Evolutionary conservation across 352 stramenopile genomes (phyloP), one percentile per base, ranked within the genome.

Genomic region (Pythium pyrilobum): DNA sequence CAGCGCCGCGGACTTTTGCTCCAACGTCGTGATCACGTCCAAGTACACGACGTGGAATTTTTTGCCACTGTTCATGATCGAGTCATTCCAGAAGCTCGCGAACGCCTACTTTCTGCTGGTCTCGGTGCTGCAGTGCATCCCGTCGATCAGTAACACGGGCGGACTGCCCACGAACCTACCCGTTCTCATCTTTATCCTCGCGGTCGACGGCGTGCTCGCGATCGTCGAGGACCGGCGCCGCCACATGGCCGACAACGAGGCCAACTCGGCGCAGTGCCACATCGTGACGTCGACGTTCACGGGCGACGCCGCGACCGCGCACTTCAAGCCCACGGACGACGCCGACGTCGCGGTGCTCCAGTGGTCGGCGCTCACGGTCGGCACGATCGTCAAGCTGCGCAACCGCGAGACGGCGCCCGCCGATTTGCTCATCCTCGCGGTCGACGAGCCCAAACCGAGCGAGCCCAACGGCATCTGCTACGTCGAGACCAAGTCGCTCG

Each of bases 51-150:
- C 65, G 16, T 93, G 74, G 66, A 95, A 82, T 59, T 97, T 97
- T 52, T 37, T 97, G 28, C 89, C 89, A 38, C 72, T 85, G 5
- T 96, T 97, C 39, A 73, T 97, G 43, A 64, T 89, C 59, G 87
- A 97, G 56, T 81, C 67, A 9, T 93, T 93, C 63, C 64, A 67
- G 18, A 91, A 87, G 52, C 67, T 97, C 41, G 91, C 91, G 39
- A 98, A 98, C 56, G 78, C 89, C 20, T 98, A 97, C 61, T 98
- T 98, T 50, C 59, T 98, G 9, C 66, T 97, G 16, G 85, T 97
- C 13, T 95, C 85, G 7, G 66, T 87, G 24, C 65, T 97, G 9
- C 82, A 96, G 59, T 81, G 62, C 20, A 81, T 96, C 53, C 71
- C 64, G 32, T 33, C 46, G 20, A 39, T n/a, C 69, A 88, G 68